Evolutionary conservation across 2,329 filamentous ascomycete genomes (phyloP).

Genomic region (Fusarium nygamai): DNA sequence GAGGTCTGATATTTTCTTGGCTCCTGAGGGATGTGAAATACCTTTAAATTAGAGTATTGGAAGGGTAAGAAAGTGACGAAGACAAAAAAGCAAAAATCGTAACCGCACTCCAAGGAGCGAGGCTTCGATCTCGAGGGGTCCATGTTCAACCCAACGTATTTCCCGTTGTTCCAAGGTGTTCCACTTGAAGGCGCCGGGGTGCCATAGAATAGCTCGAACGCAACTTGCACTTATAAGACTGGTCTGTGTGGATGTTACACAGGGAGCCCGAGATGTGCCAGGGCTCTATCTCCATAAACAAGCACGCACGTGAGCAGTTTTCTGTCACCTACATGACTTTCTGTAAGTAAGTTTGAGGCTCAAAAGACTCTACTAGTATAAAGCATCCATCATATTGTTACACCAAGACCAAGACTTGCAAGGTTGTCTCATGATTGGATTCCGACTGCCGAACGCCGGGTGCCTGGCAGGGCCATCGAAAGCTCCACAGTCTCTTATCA

Average conservation of each 20-base stretch:
- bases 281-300: neutral
- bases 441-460: conserved; percentile 28
- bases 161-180: neutral
- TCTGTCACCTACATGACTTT: neutral
- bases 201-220: neutral
- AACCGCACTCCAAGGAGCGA: neutral
- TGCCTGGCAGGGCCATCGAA: conserved; percentile 12
- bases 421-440: conserved; percentile 9
- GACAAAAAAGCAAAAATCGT: neutral
- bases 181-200: neutral
- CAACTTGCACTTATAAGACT: conserved; percentile 3
- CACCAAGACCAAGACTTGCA: neutral
- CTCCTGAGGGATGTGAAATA: neutral
- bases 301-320: neutral
- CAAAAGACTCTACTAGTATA: neutral
- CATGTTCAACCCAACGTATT: neutral
- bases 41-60: neutral
- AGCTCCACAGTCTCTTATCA: conserved; percentile 25
- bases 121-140: conserved; percentile 2
- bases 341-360: neutral
- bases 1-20: no score
- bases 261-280: neutral
- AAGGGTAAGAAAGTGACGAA: neutral
- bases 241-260: neutral
- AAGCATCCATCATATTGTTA: neutral